Base-by-base conservation (phyloP, 345 rosid genomes). In the Firmiana major region DNA sequence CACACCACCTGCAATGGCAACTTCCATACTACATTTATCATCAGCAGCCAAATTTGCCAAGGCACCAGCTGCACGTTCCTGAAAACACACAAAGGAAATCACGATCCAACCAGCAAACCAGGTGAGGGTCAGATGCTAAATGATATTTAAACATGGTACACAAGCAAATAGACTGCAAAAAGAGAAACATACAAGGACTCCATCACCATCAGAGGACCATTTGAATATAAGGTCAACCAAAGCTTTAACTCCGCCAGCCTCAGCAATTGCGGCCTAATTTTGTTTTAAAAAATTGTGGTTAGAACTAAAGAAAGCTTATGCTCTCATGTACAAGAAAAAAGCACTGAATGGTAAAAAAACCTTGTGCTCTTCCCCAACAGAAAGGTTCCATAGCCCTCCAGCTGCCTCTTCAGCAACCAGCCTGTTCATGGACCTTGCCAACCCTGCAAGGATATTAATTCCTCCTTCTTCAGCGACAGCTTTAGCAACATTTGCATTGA, bases 51-150 rank as follows among this genome's bases (percentile, higher is more conserved):
- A 84, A 89, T 92, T 92, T 60, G 97, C 97, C 75, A 92, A 82
- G 26, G 94, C 97, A 62, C 97, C 97, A 49, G 97, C 97, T 40
- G 94, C 94, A 63, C 97, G 92, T 85, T 90, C 97, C 97, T 92
- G 78, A 74, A 84, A 63, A 81, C n/a, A 77, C 79, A 76, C 48
- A 43, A 66, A 60, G 10, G 38, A 46, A 38, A 51, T 24, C 9
- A 60, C 31, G 26, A 71, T 22, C 45, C 70, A 81, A 51, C 66
- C 11, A 55, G 73, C 21, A 40, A 71, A 15, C 55, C 26, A 36
- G 21, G n/a, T 19, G 59, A 22, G 54, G n/a, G n/a, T 42, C 13
- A 66, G 28, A 24, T 72, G 68, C 9, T 3, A 51, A 34, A 34
- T 36, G n/a, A 65, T 40, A 45, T 38, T 59, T 49, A 71, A 46